A percentile compares a stretch with the other conserved stretches of the same genome.
Evolutionary conservation across 78 protist genomes (phyloP).

Genomic region (Dictyostelium intermedium): DNA sequence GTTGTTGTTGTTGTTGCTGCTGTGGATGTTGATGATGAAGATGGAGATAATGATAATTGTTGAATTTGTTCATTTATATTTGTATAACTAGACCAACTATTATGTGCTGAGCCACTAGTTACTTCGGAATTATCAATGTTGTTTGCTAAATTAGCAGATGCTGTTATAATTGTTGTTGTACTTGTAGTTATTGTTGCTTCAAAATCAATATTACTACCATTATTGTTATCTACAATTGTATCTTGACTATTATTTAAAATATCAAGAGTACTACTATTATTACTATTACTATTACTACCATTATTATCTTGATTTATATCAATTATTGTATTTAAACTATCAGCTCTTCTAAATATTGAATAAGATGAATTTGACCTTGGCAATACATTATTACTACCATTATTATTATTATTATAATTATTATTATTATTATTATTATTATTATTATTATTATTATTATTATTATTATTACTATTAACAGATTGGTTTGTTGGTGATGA

Average conservation of each 20-base stretch:
- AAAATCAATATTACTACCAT: background rate
- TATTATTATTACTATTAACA: background rate
- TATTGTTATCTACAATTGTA: background rate
- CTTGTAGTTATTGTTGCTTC: background rate
- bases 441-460: background rate
- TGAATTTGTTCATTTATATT: background rate
- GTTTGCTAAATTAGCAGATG: background rate
- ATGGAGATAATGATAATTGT: background rate
- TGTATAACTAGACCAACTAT: constrained; percentile 34
- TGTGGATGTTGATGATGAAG: background rate
- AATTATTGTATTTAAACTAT: constrained; percentile 10
- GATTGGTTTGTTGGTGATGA: constrained; percentile 1
- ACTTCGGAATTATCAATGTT: background rate
- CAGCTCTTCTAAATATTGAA: background rate
- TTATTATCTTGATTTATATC: background rate
- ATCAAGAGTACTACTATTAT: background rate
- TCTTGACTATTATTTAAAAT: background rate
- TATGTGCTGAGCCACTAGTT: background rate
- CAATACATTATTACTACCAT: background rate
- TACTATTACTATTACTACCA: background rate
- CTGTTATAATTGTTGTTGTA: background rate
- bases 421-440: background rate
- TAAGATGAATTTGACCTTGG: background rate
- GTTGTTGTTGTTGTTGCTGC: background rate
- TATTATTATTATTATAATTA: background rate